Evolutionary conservation across 345 rosid species (phyloP), one percentile per base, ranked within the genome.

Genomic region (Sonneratia alba): DNA sequence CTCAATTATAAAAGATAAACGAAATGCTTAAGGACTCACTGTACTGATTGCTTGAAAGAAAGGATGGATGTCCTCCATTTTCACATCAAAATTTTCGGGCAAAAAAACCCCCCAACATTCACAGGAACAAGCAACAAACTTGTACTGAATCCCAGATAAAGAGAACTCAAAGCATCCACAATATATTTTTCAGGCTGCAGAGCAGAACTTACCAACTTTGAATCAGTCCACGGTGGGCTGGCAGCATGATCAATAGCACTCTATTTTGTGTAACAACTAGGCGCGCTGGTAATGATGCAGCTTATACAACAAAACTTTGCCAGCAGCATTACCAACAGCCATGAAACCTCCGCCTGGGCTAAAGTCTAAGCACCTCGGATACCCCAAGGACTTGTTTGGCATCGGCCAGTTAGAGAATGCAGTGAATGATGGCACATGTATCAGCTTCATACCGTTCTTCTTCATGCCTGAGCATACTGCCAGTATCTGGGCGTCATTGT

Each of bases 311-410:
- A 94, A 68, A 55, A 91, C 97, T 79, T 92, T 88, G 38, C 97
- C 95, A 3, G 90, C 87, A 19, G 95, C 90, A 80, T 88, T 91
- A 57, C 93, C 98, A 67, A 91, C 83, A 8, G 92, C 98, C 93
- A 90, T 84, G 82, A 91, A 94, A 24, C 98, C 97, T 76, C 97
- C 86, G 56, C 90, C 96, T 3, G 96, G 98, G 72, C 97, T 94
- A 80, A 91, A 90, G 80, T 94, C 97, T 81, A 91, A n/a, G 72
- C 96, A 87, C 4, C 90, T 88, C 53, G 96, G 96, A 75, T 85
- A 86, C 36, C 85, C 87, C 62, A 91, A 56, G 21, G 79, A 75
- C 48, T 62, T 73, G 67, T 90, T 91, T 24, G 82, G 77, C 10
- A 89, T 90, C 16, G 95, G 93, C 91, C 91, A 94, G 83, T 89